These are phyloP conservation scores for Amanita phalloides DNA, from an alignment of 768 basidiomycete genomes.

Conservation along the genomic window DNA sequence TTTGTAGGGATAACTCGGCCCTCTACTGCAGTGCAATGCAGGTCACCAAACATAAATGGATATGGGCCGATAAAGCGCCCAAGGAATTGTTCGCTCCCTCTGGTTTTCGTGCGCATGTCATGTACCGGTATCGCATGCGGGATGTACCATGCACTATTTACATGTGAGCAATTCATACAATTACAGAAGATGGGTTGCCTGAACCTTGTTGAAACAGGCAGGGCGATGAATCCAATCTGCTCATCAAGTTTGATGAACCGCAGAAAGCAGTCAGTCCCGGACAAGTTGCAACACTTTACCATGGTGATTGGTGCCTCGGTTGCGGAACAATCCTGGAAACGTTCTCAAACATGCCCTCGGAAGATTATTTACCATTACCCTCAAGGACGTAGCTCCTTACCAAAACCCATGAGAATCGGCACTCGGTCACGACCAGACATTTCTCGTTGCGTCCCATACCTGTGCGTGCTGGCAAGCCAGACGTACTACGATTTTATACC, in stretches of 20 bases:
- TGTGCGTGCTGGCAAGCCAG: too few relatives aligned
- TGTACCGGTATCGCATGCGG: constrained; percentile 64
- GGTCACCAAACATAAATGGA: constrained; percentile 59
- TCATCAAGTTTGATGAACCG: constrained; percentile 40
- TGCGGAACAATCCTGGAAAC: constrained; percentile 53
- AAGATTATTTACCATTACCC: background rate
- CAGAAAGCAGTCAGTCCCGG: constrained; percentile 67
- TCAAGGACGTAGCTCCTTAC: too few relatives aligned
- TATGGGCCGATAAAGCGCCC: constrained; percentile 58
- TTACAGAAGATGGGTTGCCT: background rate
- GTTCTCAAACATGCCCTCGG: background rate
- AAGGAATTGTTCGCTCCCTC: constrained; percentile 22
- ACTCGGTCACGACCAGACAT: too few relatives aligned
- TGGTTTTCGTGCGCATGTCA: constrained; percentile 41
- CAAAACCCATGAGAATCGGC: background rate
- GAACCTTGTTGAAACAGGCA: constrained; percentile 9
- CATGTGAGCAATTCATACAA: constrained; percentile 24
- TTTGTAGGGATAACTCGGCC: constrained; percentile 45
- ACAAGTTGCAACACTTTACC: constrained; percentile 70
- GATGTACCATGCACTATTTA: constrained; percentile 41
- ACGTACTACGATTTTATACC: too few relatives aligned
- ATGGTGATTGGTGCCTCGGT: constrained; percentile 73
- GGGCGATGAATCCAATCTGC: constrained; percentile 10
- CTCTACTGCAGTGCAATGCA: constrained; percentile 31
- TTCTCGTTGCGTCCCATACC: too few relatives aligned